Evolutionary conservation across 192 early-diverging fungal species (phyloP).

Genomic region (Coemansia asiatica): DNA sequence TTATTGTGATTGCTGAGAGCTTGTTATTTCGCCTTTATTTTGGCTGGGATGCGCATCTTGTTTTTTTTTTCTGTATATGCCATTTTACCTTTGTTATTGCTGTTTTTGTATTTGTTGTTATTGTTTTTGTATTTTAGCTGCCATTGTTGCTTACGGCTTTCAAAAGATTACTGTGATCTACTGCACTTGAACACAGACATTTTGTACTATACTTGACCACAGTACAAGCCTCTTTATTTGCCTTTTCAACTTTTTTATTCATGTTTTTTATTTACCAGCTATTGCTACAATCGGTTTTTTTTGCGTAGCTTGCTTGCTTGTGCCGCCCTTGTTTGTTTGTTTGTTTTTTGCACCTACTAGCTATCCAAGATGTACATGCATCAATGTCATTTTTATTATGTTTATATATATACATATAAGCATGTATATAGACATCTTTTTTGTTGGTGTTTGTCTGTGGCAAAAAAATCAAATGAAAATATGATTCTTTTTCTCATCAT

Average conservation of each 20-base stretch:
- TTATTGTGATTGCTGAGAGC: too few species aligned
- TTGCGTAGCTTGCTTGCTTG: not conserved
- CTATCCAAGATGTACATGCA: not conserved
- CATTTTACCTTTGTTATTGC: not conserved
- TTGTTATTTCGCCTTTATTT: not conserved
- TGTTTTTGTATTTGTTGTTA: slow-evolving; percentile 6
- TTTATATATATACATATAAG: slow-evolving; percentile 3
- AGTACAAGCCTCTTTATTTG: not conserved
- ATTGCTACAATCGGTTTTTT: not conserved
- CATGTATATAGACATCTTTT: not conserved
- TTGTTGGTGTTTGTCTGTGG: not conserved
- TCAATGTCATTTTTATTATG: too few species aligned
- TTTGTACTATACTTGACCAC: slow-evolving; percentile 2
- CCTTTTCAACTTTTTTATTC: not conserved
- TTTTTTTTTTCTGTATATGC: not conserved
- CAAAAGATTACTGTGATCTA: slow-evolving; percentile 10
- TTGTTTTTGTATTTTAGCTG: not conserved
- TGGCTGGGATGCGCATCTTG: too few species aligned
- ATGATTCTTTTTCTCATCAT: not conserved
- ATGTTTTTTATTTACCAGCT: not conserved
- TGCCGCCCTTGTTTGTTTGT: slow-evolving; percentile 1
- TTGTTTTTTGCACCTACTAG: slow-evolving; percentile 7
- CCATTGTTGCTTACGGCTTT: slow-evolving; percentile 9
- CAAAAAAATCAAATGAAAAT: not conserved
- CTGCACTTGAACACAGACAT: slow-evolving; percentile 5